Conservation (phyloP, 2,329 filamentous ascomycete genomes). For the Fusarium buharicum region DNA sequence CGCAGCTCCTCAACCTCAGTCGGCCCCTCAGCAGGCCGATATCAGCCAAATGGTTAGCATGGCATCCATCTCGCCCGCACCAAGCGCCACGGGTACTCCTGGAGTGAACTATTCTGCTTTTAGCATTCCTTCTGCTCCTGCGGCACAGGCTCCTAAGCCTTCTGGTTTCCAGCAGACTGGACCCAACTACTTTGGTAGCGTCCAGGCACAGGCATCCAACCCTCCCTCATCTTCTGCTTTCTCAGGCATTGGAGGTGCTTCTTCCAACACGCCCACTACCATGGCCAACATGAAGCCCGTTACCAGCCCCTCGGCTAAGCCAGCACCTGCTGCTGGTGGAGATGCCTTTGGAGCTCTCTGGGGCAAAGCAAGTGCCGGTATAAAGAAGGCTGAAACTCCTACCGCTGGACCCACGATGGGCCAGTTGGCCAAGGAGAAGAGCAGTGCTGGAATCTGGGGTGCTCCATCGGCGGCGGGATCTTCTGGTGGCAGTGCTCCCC, state of each 20-base stretch:
- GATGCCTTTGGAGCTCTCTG: slow-evolving; percentile 94
- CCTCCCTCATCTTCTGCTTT: slow-evolving; percentile 48
- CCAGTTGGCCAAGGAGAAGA: slow-evolving; percentile 98
- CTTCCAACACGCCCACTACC: slow-evolving; percentile 51
- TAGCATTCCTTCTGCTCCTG: slow-evolving; percentile 52
- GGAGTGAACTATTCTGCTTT: slow-evolving; percentile 74
- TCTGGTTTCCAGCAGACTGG: slow-evolving; percentile 74
- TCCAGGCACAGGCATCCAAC: slow-evolving; percentile 59
- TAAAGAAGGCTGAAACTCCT: slow-evolving; percentile 76
- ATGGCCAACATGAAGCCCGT: slow-evolving; percentile 62
- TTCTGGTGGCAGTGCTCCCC: slow-evolving; percentile 42
- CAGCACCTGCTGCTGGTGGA: slow-evolving; percentile 67
- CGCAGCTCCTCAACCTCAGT: slow-evolving; percentile 84
- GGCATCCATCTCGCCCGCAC: slow-evolving; percentile 81
- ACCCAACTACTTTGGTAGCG: slow-evolving; percentile 96
- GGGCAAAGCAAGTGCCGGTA: slow-evolving; percentile 76
- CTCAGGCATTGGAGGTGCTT: slow-evolving; percentile 43
- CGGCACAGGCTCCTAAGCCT: slow-evolving; percentile 62
- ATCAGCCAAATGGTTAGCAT: slow-evolving; percentile 83
- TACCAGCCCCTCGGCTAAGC: slow-evolving; percentile 60
- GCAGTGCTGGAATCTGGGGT: slow-evolving; percentile 93
- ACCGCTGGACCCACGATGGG: slow-evolving; percentile 81
- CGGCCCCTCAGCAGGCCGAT: slow-evolving; percentile 82
- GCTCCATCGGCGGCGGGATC: slow-evolving; percentile 64
- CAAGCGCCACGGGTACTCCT: slow-evolving; percentile 65